These are phyloP conservation scores for Graphilbum ipis-grandicollis DNA, from an alignment of 2,329 filamentous ascomycete species.

Conservation along the genomic window DNA sequence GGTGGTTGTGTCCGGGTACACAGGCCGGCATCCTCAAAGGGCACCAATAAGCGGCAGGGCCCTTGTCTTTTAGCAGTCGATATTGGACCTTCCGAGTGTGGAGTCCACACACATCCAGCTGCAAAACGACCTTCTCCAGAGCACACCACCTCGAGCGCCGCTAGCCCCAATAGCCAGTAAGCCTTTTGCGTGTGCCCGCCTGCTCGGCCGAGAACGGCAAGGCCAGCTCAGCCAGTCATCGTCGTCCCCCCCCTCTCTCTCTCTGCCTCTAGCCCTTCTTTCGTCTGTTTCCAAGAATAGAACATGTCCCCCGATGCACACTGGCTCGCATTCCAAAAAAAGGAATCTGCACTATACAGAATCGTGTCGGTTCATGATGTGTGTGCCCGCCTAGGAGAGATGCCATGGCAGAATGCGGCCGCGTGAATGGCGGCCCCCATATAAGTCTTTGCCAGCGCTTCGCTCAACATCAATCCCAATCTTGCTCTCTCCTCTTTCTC, in stretches of 20 bases:
- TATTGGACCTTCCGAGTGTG: not conserved
- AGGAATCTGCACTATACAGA: constrained; percentile 3
- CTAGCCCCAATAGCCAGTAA: no score
- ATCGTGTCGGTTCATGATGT: not conserved
- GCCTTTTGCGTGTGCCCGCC: no score
- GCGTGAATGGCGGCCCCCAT: constrained; percentile 29
- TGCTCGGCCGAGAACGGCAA: no score
- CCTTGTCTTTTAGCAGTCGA: no score
- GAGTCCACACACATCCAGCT: not conserved
- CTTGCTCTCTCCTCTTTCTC: constrained; percentile 1
- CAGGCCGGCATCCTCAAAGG: not conserved
- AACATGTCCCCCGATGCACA: no score
- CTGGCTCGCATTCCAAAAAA: no score
- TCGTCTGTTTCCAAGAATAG: constrained; percentile 24
- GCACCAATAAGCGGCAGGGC: constrained; percentile 6
- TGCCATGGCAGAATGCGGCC: constrained; percentile 14
- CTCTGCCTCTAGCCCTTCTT: constrained; percentile 19
- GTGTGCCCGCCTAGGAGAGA: not conserved
- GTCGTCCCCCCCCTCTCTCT: constrained; percentile 8
- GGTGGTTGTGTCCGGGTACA: no score
- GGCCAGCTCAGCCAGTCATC: no score
- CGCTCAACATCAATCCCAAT: no score
- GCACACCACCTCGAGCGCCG: no score
- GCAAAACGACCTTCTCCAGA: no score
- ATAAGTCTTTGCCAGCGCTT: no score